phyloP scores from a whole-genome alignment of 169 alveolate species.

The Plasmodium yoelii region DNA sequence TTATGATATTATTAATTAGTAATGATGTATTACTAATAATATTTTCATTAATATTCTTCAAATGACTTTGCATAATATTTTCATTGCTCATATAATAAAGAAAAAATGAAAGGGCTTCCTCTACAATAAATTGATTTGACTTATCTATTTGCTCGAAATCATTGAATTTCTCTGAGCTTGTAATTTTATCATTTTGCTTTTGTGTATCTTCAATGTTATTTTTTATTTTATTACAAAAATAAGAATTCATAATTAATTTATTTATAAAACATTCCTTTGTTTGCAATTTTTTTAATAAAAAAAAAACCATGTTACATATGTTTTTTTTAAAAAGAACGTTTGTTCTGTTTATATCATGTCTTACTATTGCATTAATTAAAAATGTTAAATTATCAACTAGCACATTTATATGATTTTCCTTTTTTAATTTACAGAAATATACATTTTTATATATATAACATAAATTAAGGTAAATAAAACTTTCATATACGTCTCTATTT shows the following conservation, averaged over 20 bases:
- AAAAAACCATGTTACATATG: conserved; percentile 28
- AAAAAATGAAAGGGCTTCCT: conserved; percentile 9
- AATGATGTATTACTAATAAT: background rate
- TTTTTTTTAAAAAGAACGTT: conserved; percentile 15
- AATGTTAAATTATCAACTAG: conserved; percentile 5
- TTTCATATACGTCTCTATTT: background rate
- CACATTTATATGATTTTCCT: conserved; percentile 2
- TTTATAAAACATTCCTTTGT: conserved; percentile 21
- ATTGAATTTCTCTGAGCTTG: background rate
- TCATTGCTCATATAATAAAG: background rate
- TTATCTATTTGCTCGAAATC: background rate
- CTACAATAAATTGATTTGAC: background rate
- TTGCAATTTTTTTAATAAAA: conserved; percentile 51
- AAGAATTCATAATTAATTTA: background rate
- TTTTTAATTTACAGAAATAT: conserved; percentile 26
- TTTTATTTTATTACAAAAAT: too few relatives aligned
- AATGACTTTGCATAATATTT: conserved; percentile 6
- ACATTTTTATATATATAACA: conserved; percentile 19
- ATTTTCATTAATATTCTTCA: background rate
- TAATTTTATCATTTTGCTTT: background rate
- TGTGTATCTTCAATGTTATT: too few relatives aligned
- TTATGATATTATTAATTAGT: conserved; percentile 22
- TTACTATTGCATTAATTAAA: background rate
- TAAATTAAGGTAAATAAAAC: conserved; percentile 36
- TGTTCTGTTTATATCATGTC: background rate